Conservation (phyloP, 768 basidiomycete species). For the Serendipita sp. region DNA sequence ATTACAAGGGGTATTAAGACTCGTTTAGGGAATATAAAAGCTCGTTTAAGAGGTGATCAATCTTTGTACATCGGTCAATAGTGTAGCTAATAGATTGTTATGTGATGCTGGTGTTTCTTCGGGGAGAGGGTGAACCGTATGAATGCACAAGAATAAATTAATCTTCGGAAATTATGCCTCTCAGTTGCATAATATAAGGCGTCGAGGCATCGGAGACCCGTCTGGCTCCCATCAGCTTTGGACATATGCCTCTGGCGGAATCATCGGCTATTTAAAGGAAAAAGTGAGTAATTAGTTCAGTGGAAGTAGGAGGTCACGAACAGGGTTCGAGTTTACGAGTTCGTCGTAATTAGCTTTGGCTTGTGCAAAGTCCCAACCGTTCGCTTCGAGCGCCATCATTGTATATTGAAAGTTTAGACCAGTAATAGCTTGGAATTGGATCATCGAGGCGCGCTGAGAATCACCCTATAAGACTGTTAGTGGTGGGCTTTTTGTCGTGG, state of each 20-base stretch:
- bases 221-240: constrained; percentile 3
- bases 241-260: constrained; percentile 20
- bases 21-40: too few species aligned
- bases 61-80: too few species aligned
- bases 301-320: background rate
- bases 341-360: constrained; percentile 78
- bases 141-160: too few species aligned
- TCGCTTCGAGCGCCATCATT: constrained; percentile 70
- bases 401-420: constrained; percentile 66
- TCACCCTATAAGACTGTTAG: constrained; percentile 34
- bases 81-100: too few species aligned
- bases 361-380: constrained; percentile 66
- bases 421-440: constrained; percentile 58
- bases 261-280: constrained; percentile 10
- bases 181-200: too few species aligned
- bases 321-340: constrained; percentile 25
- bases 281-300: background rate
- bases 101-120: too few species aligned
- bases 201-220: background rate
- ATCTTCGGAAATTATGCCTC: too few species aligned
- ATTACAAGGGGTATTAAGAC: too few species aligned
- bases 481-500: background rate
- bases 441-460: constrained; percentile 50
- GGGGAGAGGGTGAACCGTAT: too few species aligned
- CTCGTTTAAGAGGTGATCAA: too few species aligned